These are phyloP conservation scores for Peronospora tabacina DNA, from an alignment of 352 stramenopile species.

Conservation along the genomic window DNA sequence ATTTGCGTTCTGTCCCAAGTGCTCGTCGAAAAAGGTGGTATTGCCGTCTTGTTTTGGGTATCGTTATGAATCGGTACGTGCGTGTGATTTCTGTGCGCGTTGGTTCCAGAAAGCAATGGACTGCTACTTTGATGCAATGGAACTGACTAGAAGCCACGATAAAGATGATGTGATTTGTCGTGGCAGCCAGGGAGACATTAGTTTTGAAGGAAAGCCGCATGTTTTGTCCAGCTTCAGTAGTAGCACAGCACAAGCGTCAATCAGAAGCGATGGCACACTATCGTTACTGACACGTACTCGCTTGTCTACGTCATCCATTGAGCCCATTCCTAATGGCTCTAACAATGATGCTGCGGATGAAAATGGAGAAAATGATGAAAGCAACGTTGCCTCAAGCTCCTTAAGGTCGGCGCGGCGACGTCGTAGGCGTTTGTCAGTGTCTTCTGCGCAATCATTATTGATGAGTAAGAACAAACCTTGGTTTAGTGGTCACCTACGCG, in stretches of 20 bases:
- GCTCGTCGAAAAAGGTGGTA: constrained; percentile 42
- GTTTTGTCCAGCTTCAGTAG: constrained; percentile 8
- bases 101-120: constrained; percentile 70
- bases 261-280: constrained; percentile 9
- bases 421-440: constrained; percentile 24
- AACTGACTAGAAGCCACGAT: constrained; percentile 24
- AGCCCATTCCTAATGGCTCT: constrained; percentile 5
- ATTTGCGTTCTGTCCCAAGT: constrained; percentile 60
- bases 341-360: constrained; percentile 23
- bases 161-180: constrained; percentile 10
- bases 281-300: constrained; percentile 8
- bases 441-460: constrained; percentile 14
- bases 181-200: constrained; percentile 15
- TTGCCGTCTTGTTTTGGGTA: constrained; percentile 56
- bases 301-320: constrained; percentile 24
- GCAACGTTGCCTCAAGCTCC: constrained; percentile 2
- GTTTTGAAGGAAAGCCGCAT: constrained; percentile 17
- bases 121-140: constrained; percentile 54
- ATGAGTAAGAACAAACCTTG: constrained; percentile 38
- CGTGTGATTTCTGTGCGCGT: constrained; percentile 48
- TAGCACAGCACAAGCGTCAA: constrained; percentile 8
- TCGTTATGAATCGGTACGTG: constrained; percentile 36
- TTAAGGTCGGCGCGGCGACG: constrained; percentile 16
- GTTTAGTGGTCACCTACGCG: constrained; percentile 63
- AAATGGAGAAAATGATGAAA: constrained; percentile 21